Conservation (phyloP, 192 early-diverging fungal species). For the Coemansia interrupta region DNA sequence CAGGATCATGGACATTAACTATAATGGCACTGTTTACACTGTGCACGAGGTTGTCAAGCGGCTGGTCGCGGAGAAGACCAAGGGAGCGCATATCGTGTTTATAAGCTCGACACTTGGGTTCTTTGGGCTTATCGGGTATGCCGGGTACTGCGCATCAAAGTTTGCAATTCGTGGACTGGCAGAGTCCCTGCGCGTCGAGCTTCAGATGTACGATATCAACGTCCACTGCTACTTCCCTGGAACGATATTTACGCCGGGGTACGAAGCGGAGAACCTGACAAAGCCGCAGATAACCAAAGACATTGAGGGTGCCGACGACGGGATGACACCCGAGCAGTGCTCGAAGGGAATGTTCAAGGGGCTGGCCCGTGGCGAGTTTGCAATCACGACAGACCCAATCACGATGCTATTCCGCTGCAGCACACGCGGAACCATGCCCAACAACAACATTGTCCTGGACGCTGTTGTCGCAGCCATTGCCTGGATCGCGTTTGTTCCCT, state of each 20-base stretch:
- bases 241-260: slow-evolving; percentile 67
- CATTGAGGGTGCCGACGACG: slow-evolving; percentile 65
- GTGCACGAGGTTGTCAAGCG: slow-evolving; percentile 62
- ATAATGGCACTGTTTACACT: slow-evolving; percentile 61
- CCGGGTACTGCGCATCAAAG: slow-evolving; percentile 67
- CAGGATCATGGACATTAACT: slow-evolving; percentile 62
- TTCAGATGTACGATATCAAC: slow-evolving; percentile 59
- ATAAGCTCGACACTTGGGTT: slow-evolving; percentile 67
- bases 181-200: slow-evolving; percentile 65
- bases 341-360: slow-evolving; percentile 37
- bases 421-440: slow-evolving; percentile 41
- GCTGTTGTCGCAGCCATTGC: slow-evolving; percentile 22
- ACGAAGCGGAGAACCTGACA: slow-evolving; percentile 66
- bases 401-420: slow-evolving; percentile 36
- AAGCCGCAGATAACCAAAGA: slow-evolving; percentile 67
- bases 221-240: slow-evolving; percentile 73
- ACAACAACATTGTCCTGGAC: slow-evolving; percentile 48
- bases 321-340: slow-evolving; percentile 61
- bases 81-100: slow-evolving; percentile 64
- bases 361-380: slow-evolving; percentile 39
- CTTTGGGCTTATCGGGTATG: slow-evolving; percentile 66
- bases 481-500: slow-evolving; percentile 38
- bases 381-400: slow-evolving; percentile 39
- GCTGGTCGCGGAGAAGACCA: slow-evolving; percentile 55
- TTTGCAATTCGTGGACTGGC: slow-evolving; percentile 70